Conservation (phyloP, 306 rosid genomes). For the Echinosophora koreensis region DNA sequence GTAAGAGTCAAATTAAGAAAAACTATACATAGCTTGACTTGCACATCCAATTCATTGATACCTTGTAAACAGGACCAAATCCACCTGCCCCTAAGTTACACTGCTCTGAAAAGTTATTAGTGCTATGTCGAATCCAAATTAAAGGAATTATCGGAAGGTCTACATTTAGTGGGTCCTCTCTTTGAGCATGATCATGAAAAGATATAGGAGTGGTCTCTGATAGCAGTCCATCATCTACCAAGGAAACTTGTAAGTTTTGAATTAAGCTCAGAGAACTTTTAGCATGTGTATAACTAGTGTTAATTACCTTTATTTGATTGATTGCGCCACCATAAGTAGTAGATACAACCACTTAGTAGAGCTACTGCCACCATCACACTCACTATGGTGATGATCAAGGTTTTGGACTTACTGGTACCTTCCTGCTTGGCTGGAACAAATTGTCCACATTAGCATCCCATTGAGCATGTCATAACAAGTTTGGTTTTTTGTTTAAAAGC, state of each 20-base stretch:
- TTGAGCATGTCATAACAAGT: too few species aligned
- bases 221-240: background rate
- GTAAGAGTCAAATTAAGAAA: too few species aligned
- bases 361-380: constrained; percentile 41
- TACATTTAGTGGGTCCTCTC: constrained; percentile 23
- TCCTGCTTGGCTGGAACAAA: constrained; percentile 31
- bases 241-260: constrained; percentile 8
- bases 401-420: constrained; percentile 31
- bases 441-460: too few species aligned
- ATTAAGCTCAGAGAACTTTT: too few species aligned
- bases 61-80: too few species aligned
- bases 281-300: background rate
- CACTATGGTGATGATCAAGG: constrained; percentile 27
- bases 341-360: constrained; percentile 36
- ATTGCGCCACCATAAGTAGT: constrained; percentile 11
- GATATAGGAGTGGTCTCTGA: constrained; percentile 6
- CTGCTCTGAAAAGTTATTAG: constrained; percentile 54
- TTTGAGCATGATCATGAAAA: constrained; percentile 11
- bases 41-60: too few species aligned
- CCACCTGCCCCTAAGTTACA: constrained; percentile 73
- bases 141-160: constrained; percentile 47
- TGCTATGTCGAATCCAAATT: constrained; percentile 35
- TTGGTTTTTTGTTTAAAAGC: too few species aligned
- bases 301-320: constrained; percentile 37
- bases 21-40: too few species aligned